phyloP scores from a whole-genome alignment of 2,329 filamentous ascomycete genomes.

The Fusarium tanahbumbuense region DNA sequence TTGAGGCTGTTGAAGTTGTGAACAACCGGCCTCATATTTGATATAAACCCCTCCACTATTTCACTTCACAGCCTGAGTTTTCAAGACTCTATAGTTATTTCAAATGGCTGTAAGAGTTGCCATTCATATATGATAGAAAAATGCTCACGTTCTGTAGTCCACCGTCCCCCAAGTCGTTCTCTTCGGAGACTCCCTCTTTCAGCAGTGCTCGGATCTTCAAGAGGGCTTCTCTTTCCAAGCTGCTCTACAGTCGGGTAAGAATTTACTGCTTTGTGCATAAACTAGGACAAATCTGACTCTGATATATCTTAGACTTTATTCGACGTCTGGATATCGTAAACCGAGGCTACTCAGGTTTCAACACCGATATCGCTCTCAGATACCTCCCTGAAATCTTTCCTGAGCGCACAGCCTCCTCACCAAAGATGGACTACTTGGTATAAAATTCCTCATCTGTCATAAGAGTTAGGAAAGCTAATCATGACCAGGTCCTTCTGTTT shows the following conservation, averaged over 20 bases:
- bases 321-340: slow-evolving; percentile 89
- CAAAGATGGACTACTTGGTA: slow-evolving; percentile 76
- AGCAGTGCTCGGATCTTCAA: slow-evolving; percentile 70
- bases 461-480: slow-evolving; percentile 32
- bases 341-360: slow-evolving; percentile 88
- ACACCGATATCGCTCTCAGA: slow-evolving; percentile 77
- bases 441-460: slow-evolving; percentile 35
- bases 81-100: neutral
- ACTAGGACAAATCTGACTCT: slow-evolving; percentile 4
- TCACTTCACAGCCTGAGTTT: slow-evolving; percentile 6
- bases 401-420: slow-evolving; percentile 62
- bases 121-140: neutral
- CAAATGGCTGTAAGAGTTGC: slow-evolving; percentile 41
- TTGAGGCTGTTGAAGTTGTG: slow-evolving; percentile 5
- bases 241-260: slow-evolving; percentile 75
- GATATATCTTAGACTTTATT: slow-evolving; percentile 68
- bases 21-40: neutral
- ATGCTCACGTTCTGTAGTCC: slow-evolving; percentile 49
- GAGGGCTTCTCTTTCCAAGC: slow-evolving; percentile 81
- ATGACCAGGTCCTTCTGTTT: slow-evolving; percentile 77
- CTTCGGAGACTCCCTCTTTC: slow-evolving; percentile 90
- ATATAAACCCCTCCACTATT: neutral
- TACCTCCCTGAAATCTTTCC: slow-evolving; percentile 79
- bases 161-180: slow-evolving; percentile 81
- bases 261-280: neutral